A percentile compares a stretch with the other conserved stretches of the same genome.
phyloP scores from a whole-genome alignment of 2,329 filamentous ascomycete species.

The Claviceps maximensis region DNA sequence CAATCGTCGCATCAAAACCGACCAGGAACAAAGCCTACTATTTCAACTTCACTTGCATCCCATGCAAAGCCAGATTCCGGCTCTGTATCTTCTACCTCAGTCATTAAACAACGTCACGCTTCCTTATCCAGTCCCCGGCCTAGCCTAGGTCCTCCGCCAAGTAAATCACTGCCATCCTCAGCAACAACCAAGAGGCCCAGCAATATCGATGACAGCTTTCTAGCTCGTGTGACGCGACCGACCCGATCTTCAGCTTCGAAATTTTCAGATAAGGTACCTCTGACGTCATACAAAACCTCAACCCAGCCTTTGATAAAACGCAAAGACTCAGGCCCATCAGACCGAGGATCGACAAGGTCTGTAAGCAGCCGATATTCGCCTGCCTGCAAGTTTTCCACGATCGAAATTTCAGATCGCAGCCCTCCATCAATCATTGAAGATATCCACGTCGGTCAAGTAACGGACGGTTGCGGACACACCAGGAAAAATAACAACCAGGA shows the following conservation, averaged over 20 bases:
- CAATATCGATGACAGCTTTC: slow-evolving; percentile 54
- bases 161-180: slow-evolving; percentile 24
- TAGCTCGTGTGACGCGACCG: slow-evolving; percentile 72
- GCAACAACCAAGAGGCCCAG: slow-evolving; percentile 25
- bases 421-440: not conserved
- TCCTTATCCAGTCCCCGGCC: slow-evolving; percentile 32
- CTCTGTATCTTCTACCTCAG: slow-evolving; percentile 13
- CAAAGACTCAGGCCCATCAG: not conserved
- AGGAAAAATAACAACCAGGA: not conserved
- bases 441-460: not conserved
- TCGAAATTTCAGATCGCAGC: not conserved
- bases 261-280: slow-evolving; percentile 45
- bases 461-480: not conserved
- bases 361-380: not conserved
- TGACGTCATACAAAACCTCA: slow-evolving; percentile 35
- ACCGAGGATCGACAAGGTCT: not conserved
- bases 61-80: slow-evolving; percentile 14
- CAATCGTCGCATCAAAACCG: slow-evolving; percentile 14
- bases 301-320: slow-evolving; percentile 8
- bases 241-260: slow-evolving; percentile 58
- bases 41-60: slow-evolving; percentile 23
- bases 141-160: slow-evolving; percentile 45
- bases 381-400: not conserved
- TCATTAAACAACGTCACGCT: slow-evolving; percentile 32
- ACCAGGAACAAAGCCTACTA: slow-evolving; percentile 22